phyloP scores from a whole-genome alignment of 805 yeast species.

The Cyberlindnera xishuangbannaensis region DNA sequence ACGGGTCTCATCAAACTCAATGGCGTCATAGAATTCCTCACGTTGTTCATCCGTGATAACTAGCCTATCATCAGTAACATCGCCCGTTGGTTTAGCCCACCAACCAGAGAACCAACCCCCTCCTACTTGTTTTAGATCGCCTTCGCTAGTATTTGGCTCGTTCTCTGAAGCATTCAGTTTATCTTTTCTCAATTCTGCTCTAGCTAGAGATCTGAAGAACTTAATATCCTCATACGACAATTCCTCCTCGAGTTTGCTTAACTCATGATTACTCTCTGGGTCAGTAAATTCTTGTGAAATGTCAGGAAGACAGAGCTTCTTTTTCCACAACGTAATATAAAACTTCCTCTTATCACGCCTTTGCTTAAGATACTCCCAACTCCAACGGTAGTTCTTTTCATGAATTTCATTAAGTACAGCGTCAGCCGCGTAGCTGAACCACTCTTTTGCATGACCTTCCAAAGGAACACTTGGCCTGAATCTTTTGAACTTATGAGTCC shows the following conservation, averaged over 20 bases:
- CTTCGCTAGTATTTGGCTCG: constrained; percentile 1
- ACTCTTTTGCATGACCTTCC: constrained; percentile 61
- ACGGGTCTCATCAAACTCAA: constrained; percentile 76
- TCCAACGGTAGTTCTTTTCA: constrained; percentile 74
- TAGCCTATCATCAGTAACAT: constrained; percentile 33
- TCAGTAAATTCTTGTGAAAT: constrained; percentile 25
- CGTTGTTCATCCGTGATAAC: constrained; percentile 80
- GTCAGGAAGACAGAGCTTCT: constrained; percentile 37
- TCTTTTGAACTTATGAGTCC: constrained; percentile 68
- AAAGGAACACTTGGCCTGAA: constrained; percentile 53
- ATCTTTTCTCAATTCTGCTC: constrained; percentile 58
- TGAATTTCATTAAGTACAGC: constrained; percentile 76
- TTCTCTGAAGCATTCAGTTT: constrained; percentile 24
- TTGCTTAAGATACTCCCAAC: constrained; percentile 75
- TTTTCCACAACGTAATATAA: constrained; percentile 66
- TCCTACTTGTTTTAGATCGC: constrained; percentile 9
- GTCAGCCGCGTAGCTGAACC: constrained; percentile 81
- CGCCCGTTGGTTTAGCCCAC: constrained; percentile 31
- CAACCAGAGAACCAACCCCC: constrained; percentile 74
- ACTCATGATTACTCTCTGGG: constrained; percentile 33
- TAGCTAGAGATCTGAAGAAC: constrained; percentile 78
- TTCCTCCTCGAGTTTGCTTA: constrained; percentile 51
- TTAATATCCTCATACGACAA: constrained; percentile 74
- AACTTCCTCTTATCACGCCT: constrained; percentile 67
- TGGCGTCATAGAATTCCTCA: constrained; percentile 86